phyloP scores from a whole-genome alignment of 73 alveolate genomes.

The Uronychia setigera region DNA sequence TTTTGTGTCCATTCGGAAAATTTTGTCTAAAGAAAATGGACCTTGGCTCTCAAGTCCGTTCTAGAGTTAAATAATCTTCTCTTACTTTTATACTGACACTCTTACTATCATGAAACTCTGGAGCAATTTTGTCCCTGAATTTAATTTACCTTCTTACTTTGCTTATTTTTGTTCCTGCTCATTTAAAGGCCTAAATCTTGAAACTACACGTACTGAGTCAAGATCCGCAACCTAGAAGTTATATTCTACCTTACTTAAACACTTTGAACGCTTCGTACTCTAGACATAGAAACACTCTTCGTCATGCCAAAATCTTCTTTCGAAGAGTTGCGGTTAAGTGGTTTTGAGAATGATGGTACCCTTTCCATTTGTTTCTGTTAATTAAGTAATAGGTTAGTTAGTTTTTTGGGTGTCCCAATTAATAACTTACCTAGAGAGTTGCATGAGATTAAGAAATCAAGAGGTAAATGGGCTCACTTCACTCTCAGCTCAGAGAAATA shows the following conservation, averaged over 20 bases:
- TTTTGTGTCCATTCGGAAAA: constrained; percentile 83
- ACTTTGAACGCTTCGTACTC: too few relatives aligned
- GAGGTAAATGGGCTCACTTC: too few relatives aligned
- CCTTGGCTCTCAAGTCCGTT: constrained; percentile 11
- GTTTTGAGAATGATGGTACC: too few relatives aligned
- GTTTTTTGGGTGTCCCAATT: too few relatives aligned
- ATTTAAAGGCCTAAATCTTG: constrained; percentile 84
- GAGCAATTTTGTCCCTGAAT: constrained; percentile 9
- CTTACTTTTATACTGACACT: constrained; percentile 12
- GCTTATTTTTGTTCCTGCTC: constrained; percentile 14
- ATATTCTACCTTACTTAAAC: too few relatives aligned
- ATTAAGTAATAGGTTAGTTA: too few relatives aligned
- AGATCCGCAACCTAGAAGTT: neutral
- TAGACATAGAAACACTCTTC: too few relatives aligned
- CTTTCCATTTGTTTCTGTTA: too few relatives aligned
- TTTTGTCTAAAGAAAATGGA: constrained; percentile 89
- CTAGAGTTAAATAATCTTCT: constrained; percentile 29
- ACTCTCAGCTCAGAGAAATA: constrained; percentile 19
- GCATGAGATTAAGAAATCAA: too few relatives aligned
- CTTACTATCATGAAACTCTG: constrained; percentile 18
- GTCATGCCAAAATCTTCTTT: too few relatives aligned
- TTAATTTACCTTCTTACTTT: neutral
- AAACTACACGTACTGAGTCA: constrained; percentile 51
- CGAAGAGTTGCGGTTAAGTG: too few relatives aligned
- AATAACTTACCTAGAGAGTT: too few relatives aligned